phyloP scores from a whole-genome alignment of 1,139 yeast species.

The Arxiozyma heterogenica region DNA sequence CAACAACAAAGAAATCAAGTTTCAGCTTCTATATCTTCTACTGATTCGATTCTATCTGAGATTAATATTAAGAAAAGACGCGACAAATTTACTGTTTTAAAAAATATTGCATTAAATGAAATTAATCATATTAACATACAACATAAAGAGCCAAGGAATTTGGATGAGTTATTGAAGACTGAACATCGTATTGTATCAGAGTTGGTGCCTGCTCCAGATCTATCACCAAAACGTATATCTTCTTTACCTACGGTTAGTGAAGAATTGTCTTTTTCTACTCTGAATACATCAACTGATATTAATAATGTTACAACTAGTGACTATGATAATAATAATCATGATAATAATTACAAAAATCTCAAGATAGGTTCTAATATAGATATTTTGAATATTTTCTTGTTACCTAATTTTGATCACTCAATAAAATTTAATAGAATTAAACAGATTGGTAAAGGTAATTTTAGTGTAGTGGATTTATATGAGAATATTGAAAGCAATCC shows the following conservation, averaged over 20 bases:
- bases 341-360: background rate
- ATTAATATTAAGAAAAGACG: slow-evolving; percentile 3
- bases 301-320: background rate
- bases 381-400: slow-evolving; percentile 19
- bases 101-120: background rate
- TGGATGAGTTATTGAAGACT: slow-evolving; percentile 5
- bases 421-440: slow-evolving; percentile 28
- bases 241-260: slow-evolving; percentile 23
- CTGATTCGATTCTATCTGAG: background rate
- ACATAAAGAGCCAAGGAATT: slow-evolving; percentile 4
- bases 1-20: background rate
- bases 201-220: slow-evolving; percentile 15
- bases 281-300: background rate
- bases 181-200: slow-evolving; percentile 24
- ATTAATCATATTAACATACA: background rate
- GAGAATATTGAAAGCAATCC: slow-evolving; percentile 21
- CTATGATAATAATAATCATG: background rate
- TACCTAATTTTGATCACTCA: slow-evolving; percentile 17
- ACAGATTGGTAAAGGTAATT: slow-evolving; percentile 50
- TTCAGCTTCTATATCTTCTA: background rate
- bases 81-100: background rate
- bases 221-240: slow-evolving; percentile 17
- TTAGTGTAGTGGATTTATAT: slow-evolving; percentile 48
- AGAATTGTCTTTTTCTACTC: background rate
- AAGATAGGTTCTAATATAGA: slow-evolving; percentile 6